phyloP scores from a whole-genome alignment of 2,329 filamentous ascomycete genomes.

The Diplocarpon rosae region DNA sequence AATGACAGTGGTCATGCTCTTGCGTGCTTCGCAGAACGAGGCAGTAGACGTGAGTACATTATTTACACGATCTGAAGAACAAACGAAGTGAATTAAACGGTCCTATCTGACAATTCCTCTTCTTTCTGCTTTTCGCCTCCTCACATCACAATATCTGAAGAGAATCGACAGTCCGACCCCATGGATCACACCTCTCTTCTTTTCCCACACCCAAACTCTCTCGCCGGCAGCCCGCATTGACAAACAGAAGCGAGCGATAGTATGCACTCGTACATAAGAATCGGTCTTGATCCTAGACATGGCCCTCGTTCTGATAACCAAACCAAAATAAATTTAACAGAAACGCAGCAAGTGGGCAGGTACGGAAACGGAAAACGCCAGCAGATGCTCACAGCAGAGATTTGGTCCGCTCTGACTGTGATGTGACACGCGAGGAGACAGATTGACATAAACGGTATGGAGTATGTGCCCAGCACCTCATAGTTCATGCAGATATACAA shows the following conservation, averaged over 20 bases:
- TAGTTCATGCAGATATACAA: neutral
- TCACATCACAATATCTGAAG: neutral
- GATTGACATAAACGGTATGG: neutral
- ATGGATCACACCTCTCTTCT: neutral
- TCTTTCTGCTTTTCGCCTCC: neutral
- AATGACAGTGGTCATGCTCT: too few relatives aligned
- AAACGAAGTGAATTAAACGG: slow-evolving; percentile 17
- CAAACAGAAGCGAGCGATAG: slow-evolving; percentile 2
- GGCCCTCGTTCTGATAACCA: too few relatives aligned
- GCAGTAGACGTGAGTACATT: too few relatives aligned
- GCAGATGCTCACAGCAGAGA: neutral
- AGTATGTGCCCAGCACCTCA: neutral
- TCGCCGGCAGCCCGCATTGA: neutral
- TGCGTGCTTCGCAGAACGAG: too few relatives aligned
- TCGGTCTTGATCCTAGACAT: too few relatives aligned
- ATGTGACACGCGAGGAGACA: neutral
- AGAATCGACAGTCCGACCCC: too few relatives aligned
- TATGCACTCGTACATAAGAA: slow-evolving; percentile 1
- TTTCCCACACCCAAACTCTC: neutral
- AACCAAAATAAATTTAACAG: too few relatives aligned
- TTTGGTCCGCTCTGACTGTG: too few relatives aligned
- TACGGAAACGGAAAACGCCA: neutral
- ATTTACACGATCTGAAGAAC: slow-evolving; percentile 1
- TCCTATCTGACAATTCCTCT: slow-evolving; percentile 8
- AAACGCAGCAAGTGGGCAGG: too few relatives aligned